Base-by-base conservation (phyloP, 2,329 filamentous ascomycete species). In the Cladosporium sp. region DNA sequence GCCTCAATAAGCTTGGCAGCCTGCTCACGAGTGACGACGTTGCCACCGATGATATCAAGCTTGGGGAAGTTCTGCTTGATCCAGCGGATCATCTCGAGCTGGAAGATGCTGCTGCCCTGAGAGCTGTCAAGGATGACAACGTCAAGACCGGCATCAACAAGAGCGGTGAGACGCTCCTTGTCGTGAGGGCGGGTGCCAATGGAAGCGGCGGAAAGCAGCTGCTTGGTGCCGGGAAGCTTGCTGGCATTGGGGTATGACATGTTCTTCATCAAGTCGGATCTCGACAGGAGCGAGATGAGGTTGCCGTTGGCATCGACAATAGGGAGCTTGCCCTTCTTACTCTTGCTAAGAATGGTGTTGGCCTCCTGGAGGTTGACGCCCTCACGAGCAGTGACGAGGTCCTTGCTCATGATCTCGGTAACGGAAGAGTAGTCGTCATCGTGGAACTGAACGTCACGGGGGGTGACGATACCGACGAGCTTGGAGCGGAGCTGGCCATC, bases 181-280 rank as follows among this genome's bases (percentile, higher is more conserved):
- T 98, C 93, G 70, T 94, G 89, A 42, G 90, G 88, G 27, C 93
- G 85, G 38, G 93, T 98, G 59, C 94, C 94, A 66, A 98, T 94
- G 55, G 93, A 88, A 57, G 93, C 93, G 59, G 91, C 91, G 67
- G 89, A 89, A 64, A 98, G 88, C 38, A 98, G 83, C 78, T 98
- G 94, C 79, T 98, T 98, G 60, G 92, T 97, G 65, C 94, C 84
- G 51, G 91, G 88, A 33, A 95, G 83, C 78, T 98, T 98, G 49
- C 93, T 97, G 41, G 93, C 91, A 55, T 96, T 80, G 30, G 93
- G 93, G 74, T 94, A 98, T 75, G 97, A 85, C 55, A 95, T 81
- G 77, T 98, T 98, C 82, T 98, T 98, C 78, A 91, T 96, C 73
- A 98, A 76, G 73, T 98, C 93, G 62, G 91, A 95, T 62, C 93